Percentiles rank a stretch among this genome's conserved stretches.
phyloP scores from a whole-genome alignment of 345 rosid genomes.

The Pelargonium nanum region DNA sequence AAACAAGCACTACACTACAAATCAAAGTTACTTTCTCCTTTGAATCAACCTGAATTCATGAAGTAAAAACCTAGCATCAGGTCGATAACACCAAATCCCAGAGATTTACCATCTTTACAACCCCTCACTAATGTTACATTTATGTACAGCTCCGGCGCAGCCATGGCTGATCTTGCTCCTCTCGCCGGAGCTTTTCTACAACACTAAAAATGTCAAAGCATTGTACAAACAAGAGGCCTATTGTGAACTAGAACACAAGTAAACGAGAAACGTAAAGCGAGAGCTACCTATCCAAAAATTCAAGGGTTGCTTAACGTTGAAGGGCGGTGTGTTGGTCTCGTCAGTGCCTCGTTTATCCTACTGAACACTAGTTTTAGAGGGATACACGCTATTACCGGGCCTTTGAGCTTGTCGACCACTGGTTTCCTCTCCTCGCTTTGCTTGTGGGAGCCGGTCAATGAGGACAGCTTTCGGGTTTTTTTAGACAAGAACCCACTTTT shows the following conservation, averaged over 20 bases:
- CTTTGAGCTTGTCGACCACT: conserved; percentile 39
- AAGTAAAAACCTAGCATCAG: background rate
- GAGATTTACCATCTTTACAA: background rate
- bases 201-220: background rate
- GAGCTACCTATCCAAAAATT: background rate
- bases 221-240: background rate
- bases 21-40: background rate
- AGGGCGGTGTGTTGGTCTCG: background rate
- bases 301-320: background rate
- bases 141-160: background rate
- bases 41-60: background rate
- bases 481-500: conserved; percentile 40
- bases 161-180: background rate
- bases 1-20: background rate
- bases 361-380: conserved; percentile 86
- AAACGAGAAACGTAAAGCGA: background rate
- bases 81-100: background rate
- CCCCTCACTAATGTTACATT: background rate
- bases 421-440: conserved; percentile 28
- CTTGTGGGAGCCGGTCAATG: conserved; percentile 46
- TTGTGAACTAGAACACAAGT: no score
- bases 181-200: background rate
- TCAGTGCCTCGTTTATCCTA: conserved; percentile 76
- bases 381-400: conserved; percentile 64
- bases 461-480: conserved; percentile 75